Base-by-base conservation (phyloP, 164 flowering plant genomes). In the Protea cynaroides region DNA sequence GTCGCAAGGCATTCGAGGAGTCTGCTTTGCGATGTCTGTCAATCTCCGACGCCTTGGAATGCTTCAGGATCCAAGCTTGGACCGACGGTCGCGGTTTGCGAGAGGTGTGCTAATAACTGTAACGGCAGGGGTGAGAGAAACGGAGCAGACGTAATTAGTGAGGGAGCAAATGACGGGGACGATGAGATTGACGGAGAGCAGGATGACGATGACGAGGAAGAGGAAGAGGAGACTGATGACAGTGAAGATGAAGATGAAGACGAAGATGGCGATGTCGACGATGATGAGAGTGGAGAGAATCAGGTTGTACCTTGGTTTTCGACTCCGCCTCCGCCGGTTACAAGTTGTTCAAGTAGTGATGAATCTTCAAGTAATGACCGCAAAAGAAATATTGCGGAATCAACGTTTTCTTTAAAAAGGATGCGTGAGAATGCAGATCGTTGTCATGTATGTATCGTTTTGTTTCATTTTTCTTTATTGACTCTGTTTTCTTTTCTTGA, bases 11-110 rank as follows among this genome's bases (percentile, higher is more conserved):
- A 86, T 67, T 58, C 64, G 0, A 66, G 92, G 63, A 61, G 62
- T 59, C 84, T 86, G 12, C 79, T 84, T 34, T 86, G 92, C 75
- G 83, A 75, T 10, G 65, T 53, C 1, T 91, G 97, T 69, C 85
- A 83, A 25, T 63, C 77, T 12, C 82, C 80, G 19, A 88, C 93
- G 40, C 81, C 87, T 10, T 88, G 95, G 97, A 63, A 61, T 2
- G 89, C 87, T 56, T 77, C 91, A 11, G 97, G 97, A 1, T 37
- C 74, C 19, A 80, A 69, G 63, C 80, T 84, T 22, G 76, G 80
- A 0, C 79, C 79, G 37, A 78, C 87, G 2, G 69, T 80, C 15
- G 80, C 89, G 15, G 74, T 83, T 19, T 86, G 89, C 69, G 70
- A 80, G 21, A 22, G 38, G 21, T 83, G 90, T 60, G 63, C 66